Evolutionary conservation across 306 rosid species (phyloP).

Genomic region (Sesbania bispinosa): DNA sequence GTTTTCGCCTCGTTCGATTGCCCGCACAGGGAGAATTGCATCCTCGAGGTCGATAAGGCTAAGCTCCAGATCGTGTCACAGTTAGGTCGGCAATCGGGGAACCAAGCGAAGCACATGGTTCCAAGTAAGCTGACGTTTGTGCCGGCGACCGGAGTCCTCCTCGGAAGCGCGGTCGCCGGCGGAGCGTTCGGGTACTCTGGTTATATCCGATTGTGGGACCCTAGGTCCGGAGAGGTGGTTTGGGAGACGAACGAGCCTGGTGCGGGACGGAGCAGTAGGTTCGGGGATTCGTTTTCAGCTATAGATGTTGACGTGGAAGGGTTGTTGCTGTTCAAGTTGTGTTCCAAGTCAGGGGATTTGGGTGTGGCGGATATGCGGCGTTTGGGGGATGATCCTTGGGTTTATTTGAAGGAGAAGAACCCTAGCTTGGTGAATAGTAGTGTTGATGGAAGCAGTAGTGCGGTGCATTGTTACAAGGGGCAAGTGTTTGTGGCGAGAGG

Average conservation of each 20-base stretch:
- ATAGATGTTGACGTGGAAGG: slow-evolving; percentile 62
- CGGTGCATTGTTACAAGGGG: slow-evolving; percentile 54
- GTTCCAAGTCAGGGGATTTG: slow-evolving; percentile 82
- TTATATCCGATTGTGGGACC: slow-evolving; percentile 76
- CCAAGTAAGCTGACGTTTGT: slow-evolving; percentile 65
- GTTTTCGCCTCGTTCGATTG: slow-evolving; percentile 72
- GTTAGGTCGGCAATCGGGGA: slow-evolving; percentile 64
- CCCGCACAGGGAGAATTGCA: slow-evolving; percentile 61
- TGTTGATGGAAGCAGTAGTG: slow-evolving; percentile 26
- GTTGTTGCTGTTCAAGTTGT: slow-evolving; percentile 59
- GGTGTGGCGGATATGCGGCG: slow-evolving; percentile 81
- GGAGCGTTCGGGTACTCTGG: slow-evolving; percentile 87
- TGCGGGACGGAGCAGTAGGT: slow-evolving; percentile 73
- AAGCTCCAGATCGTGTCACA: slow-evolving; percentile 52
- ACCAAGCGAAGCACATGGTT: slow-evolving; percentile 60
- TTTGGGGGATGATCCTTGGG: slow-evolving; percentile 80
- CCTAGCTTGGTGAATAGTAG: slow-evolving; percentile 48
- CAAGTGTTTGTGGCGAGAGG: slow-evolving; percentile 81
- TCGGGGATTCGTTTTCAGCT: slow-evolving; percentile 74
- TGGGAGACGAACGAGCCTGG: slow-evolving; percentile 93
- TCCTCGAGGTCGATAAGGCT: slow-evolving; percentile 63
- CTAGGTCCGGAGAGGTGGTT: slow-evolving; percentile 57
- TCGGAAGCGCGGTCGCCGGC: slow-evolving; percentile 50
- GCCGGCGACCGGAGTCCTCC: slow-evolving; percentile 49
- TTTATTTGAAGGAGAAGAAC: slow-evolving; percentile 74